Evolutionary conservation across 108 stramenopile genomes (phyloP), one percentile per base, ranked within the genome.

Genomic region (Nannochloropsis oceanica): DNA sequence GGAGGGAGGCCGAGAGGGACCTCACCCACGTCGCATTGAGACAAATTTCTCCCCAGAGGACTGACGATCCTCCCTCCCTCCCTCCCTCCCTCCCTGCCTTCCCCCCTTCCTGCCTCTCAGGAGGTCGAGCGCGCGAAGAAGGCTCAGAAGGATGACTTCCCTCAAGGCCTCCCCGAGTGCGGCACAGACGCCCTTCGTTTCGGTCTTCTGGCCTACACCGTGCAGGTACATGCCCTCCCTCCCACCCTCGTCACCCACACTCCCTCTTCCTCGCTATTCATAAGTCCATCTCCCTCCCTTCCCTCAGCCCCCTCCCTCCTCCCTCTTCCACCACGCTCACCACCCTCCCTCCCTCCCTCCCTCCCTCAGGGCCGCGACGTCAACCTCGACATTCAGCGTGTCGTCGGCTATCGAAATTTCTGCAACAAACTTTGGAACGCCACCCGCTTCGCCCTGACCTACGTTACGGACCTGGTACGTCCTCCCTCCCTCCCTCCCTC

Each of bases 361-460:
- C 13, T 18, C 50, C 11, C n/a, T n/a, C 80, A 97, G 92, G 97
- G 97, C 43, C 92, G 96, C 14, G 97, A 99, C 90, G 95, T 99
- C 88, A 99, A 98, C 90, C 92, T 99, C 43, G 97, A 98, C 89
- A 98, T 98, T 92, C 95, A 96, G 82, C 94, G 96, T 79, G 96
- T 99, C 50, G 96, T 98, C 81, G 96, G 95, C 24, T 97, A 98
- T 92, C 93, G 99, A 44, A 91, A 95, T 85, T 99, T 99, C 93
- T 98, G 99, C 87, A 99, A 99, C 94, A 99, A 99, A 92, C 93
- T 99, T 46, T 99, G 99, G 99, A 97, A 99, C 90, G 97, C 97
- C 26, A 97, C 95, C 92, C 91, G 94, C 92, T 86, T 94, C 93
- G 82, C 96, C 93, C 90, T 98, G 95, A 91, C 59, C 25, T 87